Base-by-base conservation (phyloP, 2,329 filamentous ascomycete genomes). In the Penicillium frequentans region DNA sequence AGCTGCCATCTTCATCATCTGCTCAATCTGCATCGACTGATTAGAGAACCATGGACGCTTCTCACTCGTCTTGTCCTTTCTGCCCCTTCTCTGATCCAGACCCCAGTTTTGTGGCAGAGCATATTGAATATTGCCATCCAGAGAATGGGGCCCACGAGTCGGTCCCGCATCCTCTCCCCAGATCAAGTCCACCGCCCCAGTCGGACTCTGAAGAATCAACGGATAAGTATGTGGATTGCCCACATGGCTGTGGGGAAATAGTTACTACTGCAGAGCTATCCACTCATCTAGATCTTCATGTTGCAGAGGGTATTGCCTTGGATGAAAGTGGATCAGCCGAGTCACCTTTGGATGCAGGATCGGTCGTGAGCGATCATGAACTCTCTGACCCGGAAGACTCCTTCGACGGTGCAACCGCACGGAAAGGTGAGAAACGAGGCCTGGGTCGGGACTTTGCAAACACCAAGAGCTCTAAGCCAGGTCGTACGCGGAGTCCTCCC, bases 241-340 rank as follows among this genome's bases (percentile, higher is more conserved):
- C 83, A 33, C 79, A 83, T 16, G 81, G 79, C 23, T 90, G 87
- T 66, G 83, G 82, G 31, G 86, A 90, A 68, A 69, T 78, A n/a
- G 70, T 88, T 21, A 71, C 77, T 7, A 64, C 77, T 8, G 70
- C 75, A 16, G 83, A 87, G 63, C 73, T 88, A 35, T 79, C 83
- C 16, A 80, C 77, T 45, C 86, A 89, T 66, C 66, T 87, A 35
- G 83, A 87, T 64, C 75, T 87, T 55, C 86, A 89, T 66, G 68
- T 75, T 47, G 78, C 79, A 19, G 83, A 85, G 66, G 70, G 66
- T 11, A 65, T 77, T 47, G 76, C 76, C 3, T 70, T 78, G 9
- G 77, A 80, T 53, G 76, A 79, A 47, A 57, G 59, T n/a, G 64
- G 62, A 1, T 52, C 59, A 31, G 50, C 43, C n/a, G 35, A 50